phyloP scores from a whole-genome alignment of 169 alveolate species.

The Plasmodium chabaudi region DNA sequence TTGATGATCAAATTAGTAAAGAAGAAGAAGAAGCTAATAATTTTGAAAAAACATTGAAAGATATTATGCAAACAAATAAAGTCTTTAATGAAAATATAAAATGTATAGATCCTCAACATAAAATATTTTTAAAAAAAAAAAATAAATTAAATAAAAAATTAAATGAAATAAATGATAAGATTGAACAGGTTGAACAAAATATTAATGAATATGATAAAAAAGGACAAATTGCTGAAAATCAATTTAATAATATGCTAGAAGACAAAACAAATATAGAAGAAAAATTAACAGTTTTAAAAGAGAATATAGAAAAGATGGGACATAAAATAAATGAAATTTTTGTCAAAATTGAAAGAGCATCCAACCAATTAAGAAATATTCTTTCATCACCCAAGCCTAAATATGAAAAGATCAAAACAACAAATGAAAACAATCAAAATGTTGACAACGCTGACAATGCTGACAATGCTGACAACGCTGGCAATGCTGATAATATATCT shows the following conservation, averaged over 20 bases:
- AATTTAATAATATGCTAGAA: constrained; percentile 7
- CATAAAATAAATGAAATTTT: constrained; percentile 33
- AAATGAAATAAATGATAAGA: constrained; percentile 43
- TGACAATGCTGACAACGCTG: background rate
- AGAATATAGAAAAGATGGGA: constrained; percentile 40
- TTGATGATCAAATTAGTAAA: constrained; percentile 22
- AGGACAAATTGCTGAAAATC: constrained; percentile 1
- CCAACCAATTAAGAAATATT: constrained; percentile 36
- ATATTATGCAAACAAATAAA: constrained; percentile 63
- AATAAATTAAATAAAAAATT: constrained; percentile 67
- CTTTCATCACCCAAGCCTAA: background rate
- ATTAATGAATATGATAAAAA: constrained; percentile 47
- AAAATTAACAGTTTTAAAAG: constrained; percentile 19
- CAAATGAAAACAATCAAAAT: background rate
- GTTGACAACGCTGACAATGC: background rate
- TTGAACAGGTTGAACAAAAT: constrained; percentile 11
- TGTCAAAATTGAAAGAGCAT: constrained; percentile 58
- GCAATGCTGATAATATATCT: constrained; percentile 1
- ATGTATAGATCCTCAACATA: constrained; percentile 60
- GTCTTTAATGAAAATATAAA: constrained; percentile 54
- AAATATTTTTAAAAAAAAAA: constrained; percentile 63
- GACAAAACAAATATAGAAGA: constrained; percentile 38
- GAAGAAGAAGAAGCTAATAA: constrained; percentile 15
- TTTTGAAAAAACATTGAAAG: constrained; percentile 57
- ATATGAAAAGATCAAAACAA: background rate